Conservation (phyloP, 768 basidiomycete species). For the Lactarius vividus region DNA sequence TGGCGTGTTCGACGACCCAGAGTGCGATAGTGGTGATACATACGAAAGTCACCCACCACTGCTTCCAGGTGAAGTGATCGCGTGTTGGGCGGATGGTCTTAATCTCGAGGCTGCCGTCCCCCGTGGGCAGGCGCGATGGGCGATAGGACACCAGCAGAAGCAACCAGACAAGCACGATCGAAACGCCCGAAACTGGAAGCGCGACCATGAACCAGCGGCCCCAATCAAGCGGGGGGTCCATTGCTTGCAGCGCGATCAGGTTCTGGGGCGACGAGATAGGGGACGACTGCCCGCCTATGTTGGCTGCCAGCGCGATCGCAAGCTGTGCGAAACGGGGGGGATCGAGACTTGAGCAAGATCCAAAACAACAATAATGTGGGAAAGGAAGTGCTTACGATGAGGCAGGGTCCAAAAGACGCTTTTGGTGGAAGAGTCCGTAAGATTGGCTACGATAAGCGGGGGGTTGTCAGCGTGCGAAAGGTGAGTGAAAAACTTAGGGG, state of each 20-base stretch:
- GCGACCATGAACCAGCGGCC: slow-evolving; percentile 91
- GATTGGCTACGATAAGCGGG: slow-evolving; percentile 64
- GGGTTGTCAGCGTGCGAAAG: slow-evolving; percentile 19
- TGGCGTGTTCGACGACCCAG: slow-evolving; percentile 84
- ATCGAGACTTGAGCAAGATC: not conserved
- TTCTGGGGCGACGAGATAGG: slow-evolving; percentile 99
- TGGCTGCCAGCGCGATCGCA: slow-evolving; percentile 96
- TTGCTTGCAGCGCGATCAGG: slow-evolving; percentile 83
- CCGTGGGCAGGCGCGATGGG: slow-evolving; percentile 67
- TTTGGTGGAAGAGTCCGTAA: slow-evolving; percentile 85
- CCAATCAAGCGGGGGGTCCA: slow-evolving; percentile 89
- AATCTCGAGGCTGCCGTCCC: slow-evolving; percentile 78
- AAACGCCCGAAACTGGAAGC: slow-evolving; percentile 83
- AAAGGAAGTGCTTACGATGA: slow-evolving; percentile 66
- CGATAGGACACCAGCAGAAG: slow-evolving; percentile 81
- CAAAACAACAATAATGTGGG: not conserved
- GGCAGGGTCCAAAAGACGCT: slow-evolving; percentile 82
- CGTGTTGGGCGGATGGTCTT: slow-evolving; percentile 78
- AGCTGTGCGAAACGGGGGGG: slow-evolving; percentile 48
- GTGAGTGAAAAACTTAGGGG: not conserved
- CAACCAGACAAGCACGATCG: slow-evolving; percentile 88
- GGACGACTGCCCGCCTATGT: slow-evolving; percentile 95
- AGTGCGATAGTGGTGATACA: slow-evolving; percentile 81
- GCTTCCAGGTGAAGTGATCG: slow-evolving; percentile 78
- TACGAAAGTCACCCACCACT: slow-evolving; percentile 86